phyloP scores from a whole-genome alignment of 208 protist species.

The Polymyxa betae region DNA sequence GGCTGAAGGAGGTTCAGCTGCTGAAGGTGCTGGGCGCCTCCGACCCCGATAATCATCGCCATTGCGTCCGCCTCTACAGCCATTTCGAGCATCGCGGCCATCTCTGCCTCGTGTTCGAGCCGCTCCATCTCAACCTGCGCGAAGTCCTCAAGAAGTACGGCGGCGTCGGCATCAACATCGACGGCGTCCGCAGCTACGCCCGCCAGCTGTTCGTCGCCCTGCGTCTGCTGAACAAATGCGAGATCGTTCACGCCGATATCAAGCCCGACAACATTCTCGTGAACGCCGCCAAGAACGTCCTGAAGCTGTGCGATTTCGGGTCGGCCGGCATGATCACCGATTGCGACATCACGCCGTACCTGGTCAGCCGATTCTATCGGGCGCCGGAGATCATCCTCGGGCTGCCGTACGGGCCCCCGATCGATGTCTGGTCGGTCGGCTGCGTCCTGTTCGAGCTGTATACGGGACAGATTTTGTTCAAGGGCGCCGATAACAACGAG shows the following conservation, averaged over 20 bases:
- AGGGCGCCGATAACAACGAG: slow-evolving; percentile 78
- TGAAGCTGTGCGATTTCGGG: slow-evolving; percentile 82
- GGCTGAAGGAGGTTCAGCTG: slow-evolving; percentile 75
- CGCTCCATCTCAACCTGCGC: slow-evolving; percentile 74
- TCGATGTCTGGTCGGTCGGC: slow-evolving; percentile 79
- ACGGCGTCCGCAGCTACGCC: slow-evolving; percentile 71
- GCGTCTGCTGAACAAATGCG: slow-evolving; percentile 68
- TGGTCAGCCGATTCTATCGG: slow-evolving; percentile 80
- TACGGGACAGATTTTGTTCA: slow-evolving; percentile 76
- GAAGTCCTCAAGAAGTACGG: slow-evolving; percentile 73
- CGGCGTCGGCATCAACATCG: slow-evolving; percentile 55
- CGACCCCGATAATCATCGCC: slow-evolving; percentile 70
- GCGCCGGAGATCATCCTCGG: slow-evolving; percentile 81
- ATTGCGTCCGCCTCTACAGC: slow-evolving; percentile 75
- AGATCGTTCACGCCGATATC: slow-evolving; percentile 79
- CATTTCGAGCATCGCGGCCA: slow-evolving; percentile 77
- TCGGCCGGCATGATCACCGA: slow-evolving; percentile 70
- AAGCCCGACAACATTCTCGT: slow-evolving; percentile 83
- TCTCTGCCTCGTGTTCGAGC: slow-evolving; percentile 82
- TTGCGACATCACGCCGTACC: slow-evolving; percentile 76
- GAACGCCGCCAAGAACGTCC: slow-evolving; percentile 70
- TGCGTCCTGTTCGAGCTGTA: slow-evolving; percentile 78
- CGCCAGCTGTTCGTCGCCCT: slow-evolving; percentile 76
- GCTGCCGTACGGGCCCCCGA: slow-evolving; percentile 68
- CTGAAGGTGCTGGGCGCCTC: slow-evolving; percentile 68